Evolutionary conservation across 176 grass and related monocot genomes (phyloP), one percentile per base, ranked within the genome.

Genomic region (Ananas comosus): DNA sequence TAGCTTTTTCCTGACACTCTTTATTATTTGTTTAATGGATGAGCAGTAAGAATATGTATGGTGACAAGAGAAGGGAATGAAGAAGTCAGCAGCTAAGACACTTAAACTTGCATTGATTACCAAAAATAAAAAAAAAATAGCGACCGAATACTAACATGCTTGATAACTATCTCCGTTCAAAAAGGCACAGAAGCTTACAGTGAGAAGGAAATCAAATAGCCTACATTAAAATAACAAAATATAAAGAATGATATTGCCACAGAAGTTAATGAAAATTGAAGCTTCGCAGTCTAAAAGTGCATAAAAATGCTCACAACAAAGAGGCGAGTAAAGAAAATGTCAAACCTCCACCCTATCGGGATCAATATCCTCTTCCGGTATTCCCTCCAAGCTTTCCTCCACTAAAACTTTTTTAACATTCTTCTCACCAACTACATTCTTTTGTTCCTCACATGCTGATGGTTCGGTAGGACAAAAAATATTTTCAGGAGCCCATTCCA

Each of bases 301-400:
- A 53, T 14, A 23, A 49, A 12, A 42, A 74, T 48, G 27, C 12
- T 48, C 12, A 59, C 13, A 29, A 21, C 10, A 7, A 67, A 29
- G 21, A 71, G 13, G 49, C 53, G 65, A 56, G 64, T 54, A 70
- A 49, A 77, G 56, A 64, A 77, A 75, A 59, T 12, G 70, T 42
- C 80, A 64, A 76, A 92, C 93, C 93, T 97, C 93, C 71, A 90
- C 80, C 63, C 83, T 90, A 75, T 97, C 93, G 72, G 87, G 93
- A 80, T 97, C 93, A 63, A 90, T 83, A 5, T 97, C 93, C 74
- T 97, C 93, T 67, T 88, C 74, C 53, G 82, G 80, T 64, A 91
- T 61, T 74, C 89, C 85, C 80, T 91, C 94, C 25, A 90, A 74
- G 85, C 79, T 90, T 85, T 97, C 89, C 48, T 90, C 86, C 68